Percentiles rank a stretch among this genome's conserved stretches.
Conservation (phyloP, 129 eudicot genomes). For the Centaurea solstitialis region DNA sequence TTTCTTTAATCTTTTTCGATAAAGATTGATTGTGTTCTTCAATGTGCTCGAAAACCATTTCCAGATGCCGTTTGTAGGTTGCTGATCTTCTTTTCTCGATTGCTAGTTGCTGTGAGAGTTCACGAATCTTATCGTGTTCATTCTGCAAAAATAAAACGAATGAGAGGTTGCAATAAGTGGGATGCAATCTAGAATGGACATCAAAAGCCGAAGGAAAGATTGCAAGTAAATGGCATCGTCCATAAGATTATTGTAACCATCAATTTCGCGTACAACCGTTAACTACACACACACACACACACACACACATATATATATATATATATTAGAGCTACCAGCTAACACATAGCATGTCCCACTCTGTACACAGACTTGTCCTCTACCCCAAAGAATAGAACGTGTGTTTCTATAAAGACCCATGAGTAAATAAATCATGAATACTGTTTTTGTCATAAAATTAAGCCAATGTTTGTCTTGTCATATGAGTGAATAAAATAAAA, state of each 20-base stretch:
- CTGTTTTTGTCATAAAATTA: too few species aligned
- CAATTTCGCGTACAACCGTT: neutral
- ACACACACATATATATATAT: too few species aligned
- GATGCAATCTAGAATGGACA: neutral
- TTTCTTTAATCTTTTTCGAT: slow-evolving; percentile 69
- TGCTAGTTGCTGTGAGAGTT: slow-evolving; percentile 89
- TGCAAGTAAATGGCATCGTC: neutral
- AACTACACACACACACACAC: neutral
- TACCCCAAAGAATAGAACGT: too few species aligned
- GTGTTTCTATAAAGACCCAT: too few species aligned
- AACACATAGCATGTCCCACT: too few species aligned
- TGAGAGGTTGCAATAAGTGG: neutral
- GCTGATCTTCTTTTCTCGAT: slow-evolving; percentile 81
- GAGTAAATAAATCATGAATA: too few species aligned
- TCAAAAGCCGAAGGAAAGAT: neutral
- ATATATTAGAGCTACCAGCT: too few species aligned
- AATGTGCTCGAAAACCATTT: slow-evolving; percentile 80
- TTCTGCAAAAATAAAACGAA: slow-evolving; percentile 40
- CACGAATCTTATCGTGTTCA: slow-evolving; percentile 92
- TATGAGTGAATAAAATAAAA: neutral
- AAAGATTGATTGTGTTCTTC: slow-evolving; percentile 85
- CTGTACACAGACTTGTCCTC: too few species aligned
- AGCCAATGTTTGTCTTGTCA: neutral
- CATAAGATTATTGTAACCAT: neutral
- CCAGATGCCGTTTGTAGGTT: slow-evolving; percentile 81